Evolutionary conservation across 768 basidiomycete genomes (phyloP), one percentile per base, ranked within the genome.

Genomic region (Butyriboletus loyo): DNA sequence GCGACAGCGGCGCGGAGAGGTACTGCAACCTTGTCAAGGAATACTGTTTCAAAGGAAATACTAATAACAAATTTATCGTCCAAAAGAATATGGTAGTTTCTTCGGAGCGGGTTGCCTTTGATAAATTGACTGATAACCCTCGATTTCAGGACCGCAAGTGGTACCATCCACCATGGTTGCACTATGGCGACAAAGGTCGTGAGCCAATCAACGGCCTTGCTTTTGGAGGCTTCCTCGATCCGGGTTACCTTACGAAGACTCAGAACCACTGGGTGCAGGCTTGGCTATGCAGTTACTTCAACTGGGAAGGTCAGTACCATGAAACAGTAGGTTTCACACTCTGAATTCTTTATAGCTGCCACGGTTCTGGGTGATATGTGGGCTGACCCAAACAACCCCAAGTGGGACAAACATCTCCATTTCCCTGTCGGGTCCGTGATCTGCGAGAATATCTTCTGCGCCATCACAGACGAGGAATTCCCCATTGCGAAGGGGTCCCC

Each of bases 221-320:
- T 5, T 50, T 49, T 34, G 49, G 49, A 25, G 39, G 49, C 31
- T 49, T 19, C 7, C 49, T 50, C 32, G 2, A 7, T 7, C n/a
- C 31, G 4, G 3, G 19, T 10, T 43, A 50, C 39, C 40, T 42
- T 27, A 40, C 49, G 7, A 19, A 27, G 39, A 8, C 22, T 8
- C 49, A 50, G 40, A 27, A 9, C 5, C 4, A 19, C 5, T n/a
- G 13, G 11, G 22, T 15, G 25, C 49, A 42, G 11, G 32, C n/a
- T 8, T 50, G 49, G 49, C 11, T 42, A 25, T 49, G 49, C 39
- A 50, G 40, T 14, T 50, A 42, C 32, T 50, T 50, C 49, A 49
- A 49, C 24, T 41, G 49, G 49, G 39, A 49, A 25, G 49, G 49
- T 42, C 49, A 27, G 39, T 21, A 2, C 24, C 22, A 24, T 30